Evolutionary conservation across 495 filamentous ascomycete genomes (phyloP).

Genomic region (Daldinia caldariorum): DNA sequence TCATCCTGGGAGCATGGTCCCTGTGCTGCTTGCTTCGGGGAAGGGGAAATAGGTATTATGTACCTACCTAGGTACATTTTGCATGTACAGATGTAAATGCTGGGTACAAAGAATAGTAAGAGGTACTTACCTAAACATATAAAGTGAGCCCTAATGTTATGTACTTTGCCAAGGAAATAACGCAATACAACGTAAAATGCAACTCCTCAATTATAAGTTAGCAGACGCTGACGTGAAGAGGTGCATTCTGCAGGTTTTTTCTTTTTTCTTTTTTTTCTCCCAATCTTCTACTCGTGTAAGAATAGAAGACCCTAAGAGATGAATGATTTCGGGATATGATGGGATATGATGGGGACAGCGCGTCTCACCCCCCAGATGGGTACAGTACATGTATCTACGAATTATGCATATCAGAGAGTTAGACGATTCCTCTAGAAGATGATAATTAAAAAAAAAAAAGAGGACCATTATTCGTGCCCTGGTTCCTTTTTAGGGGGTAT

Average conservation of each 20-base stretch:
- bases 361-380: background rate
- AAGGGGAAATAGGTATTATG: slow-evolving; percentile 9
- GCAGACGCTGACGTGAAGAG: slow-evolving; percentile 20
- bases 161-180: slow-evolving; percentile 29
- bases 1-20: slow-evolving; percentile 22
- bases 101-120: no score
- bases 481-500: slow-evolving; percentile 39
- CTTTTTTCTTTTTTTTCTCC: no score
- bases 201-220: slow-evolving; percentile 28
- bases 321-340: slow-evolving; percentile 17
- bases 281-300: slow-evolving; percentile 7
- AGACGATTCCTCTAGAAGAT: slow-evolving; percentile 17
- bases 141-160: slow-evolving; percentile 14
- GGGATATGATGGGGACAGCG: slow-evolving; percentile 6
- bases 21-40: slow-evolving; percentile 32
- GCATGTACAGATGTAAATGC: background rate
- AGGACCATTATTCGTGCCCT: slow-evolving; percentile 31
- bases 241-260: slow-evolving; percentile 17
- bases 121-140: slow-evolving; percentile 12
- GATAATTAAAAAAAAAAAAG: no score
- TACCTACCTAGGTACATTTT: no score
- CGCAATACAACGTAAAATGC: slow-evolving; percentile 27
- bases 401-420: slow-evolving; percentile 1
- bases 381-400: slow-evolving; percentile 24
- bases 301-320: slow-evolving; percentile 28